Evolutionary conservation across 2,329 filamentous ascomycete species (phyloP).

Genomic region (Talaromyces sp.): DNA sequence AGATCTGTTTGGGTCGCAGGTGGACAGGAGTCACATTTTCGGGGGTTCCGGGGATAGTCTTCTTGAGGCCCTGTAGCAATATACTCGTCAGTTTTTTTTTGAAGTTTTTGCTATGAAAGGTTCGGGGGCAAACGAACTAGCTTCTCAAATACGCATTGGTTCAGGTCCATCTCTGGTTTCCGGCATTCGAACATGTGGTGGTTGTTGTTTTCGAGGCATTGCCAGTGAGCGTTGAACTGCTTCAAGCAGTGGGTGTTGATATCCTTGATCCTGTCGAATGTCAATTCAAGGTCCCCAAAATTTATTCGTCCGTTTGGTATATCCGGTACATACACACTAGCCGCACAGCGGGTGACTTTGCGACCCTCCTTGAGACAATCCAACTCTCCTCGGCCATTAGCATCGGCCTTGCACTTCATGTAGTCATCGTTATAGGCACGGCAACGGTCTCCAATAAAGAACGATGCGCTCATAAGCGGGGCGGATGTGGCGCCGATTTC

Average conservation of each 20-base stretch:
- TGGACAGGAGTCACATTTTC: slow-evolving; percentile 70
- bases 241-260: slow-evolving; percentile 92
- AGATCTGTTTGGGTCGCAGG: slow-evolving; percentile 58
- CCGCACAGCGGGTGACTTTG: slow-evolving; percentile 93
- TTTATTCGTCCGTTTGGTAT: background rate
- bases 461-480: slow-evolving; percentile 85
- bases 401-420: slow-evolving; percentile 99
- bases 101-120: background rate
- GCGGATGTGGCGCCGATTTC: slow-evolving; percentile 93
- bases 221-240: slow-evolving; percentile 91
- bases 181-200: slow-evolving; percentile 97
- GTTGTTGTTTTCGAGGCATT: slow-evolving; percentile 95
- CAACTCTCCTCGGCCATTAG: slow-evolving; percentile 83
- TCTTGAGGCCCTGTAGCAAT: slow-evolving; percentile 68
- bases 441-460: slow-evolving; percentile 97
- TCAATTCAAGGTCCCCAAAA: slow-evolving; percentile 15
- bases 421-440: slow-evolving; percentile 96
- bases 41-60: slow-evolving; percentile 73
- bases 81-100: background rate
- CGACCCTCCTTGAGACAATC: slow-evolving; percentile 96
- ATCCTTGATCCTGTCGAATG: slow-evolving; percentile 70
- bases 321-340: slow-evolving; percentile 75
- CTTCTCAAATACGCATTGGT: slow-evolving; percentile 94
- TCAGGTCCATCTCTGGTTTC: slow-evolving; percentile 80
- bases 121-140: slow-evolving; percentile 63